These are phyloP conservation scores for Aspergillus versicolor DNA, from an alignment of 2,329 filamentous ascomycete genomes.

Conservation along the genomic window DNA sequence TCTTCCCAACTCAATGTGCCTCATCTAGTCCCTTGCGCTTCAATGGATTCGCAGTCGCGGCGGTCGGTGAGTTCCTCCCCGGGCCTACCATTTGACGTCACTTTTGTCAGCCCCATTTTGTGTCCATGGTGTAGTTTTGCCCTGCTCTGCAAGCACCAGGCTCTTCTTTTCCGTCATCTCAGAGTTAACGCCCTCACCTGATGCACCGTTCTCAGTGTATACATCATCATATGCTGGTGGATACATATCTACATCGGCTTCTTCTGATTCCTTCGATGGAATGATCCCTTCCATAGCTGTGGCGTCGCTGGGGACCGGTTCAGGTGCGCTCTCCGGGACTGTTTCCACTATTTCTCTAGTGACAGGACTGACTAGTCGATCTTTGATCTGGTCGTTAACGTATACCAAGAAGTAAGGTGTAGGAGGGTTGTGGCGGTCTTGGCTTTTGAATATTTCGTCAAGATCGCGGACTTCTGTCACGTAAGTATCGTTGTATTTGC, in stretches of 20 bases:
- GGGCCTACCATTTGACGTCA: constrained; percentile 30
- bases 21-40: constrained; percentile 34
- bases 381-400: constrained; percentile 66
- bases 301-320: constrained; percentile 1
- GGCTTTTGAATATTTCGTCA: constrained; percentile 66
- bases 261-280: constrained; percentile 14
- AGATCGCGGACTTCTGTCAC: constrained; percentile 69
- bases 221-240: constrained; percentile 31
- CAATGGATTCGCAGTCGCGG: constrained; percentile 28
- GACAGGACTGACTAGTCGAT: constrained; percentile 59
- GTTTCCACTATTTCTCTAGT: constrained; percentile 42
- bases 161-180: constrained; percentile 10
- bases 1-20: neutral
- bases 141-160: constrained; percentile 6
- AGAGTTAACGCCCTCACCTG: constrained; percentile 30
- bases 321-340: constrained; percentile 6
- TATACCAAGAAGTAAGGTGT: constrained; percentile 85
- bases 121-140: constrained; percentile 15
- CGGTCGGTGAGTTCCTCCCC: constrained; percentile 12
- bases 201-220: constrained; percentile 18
- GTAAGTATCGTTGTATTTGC: constrained; percentile 87
- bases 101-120: constrained; percentile 25
- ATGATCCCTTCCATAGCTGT: constrained; percentile 20
- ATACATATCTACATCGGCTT: constrained; percentile 25
- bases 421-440: constrained; percentile 61